Percentiles rank a stretch among this genome's conserved stretches.
These are phyloP conservation scores for Skeletonema menzelii DNA, from an alignment of 108 stramenopile genomes.

Conservation along the genomic window DNA sequence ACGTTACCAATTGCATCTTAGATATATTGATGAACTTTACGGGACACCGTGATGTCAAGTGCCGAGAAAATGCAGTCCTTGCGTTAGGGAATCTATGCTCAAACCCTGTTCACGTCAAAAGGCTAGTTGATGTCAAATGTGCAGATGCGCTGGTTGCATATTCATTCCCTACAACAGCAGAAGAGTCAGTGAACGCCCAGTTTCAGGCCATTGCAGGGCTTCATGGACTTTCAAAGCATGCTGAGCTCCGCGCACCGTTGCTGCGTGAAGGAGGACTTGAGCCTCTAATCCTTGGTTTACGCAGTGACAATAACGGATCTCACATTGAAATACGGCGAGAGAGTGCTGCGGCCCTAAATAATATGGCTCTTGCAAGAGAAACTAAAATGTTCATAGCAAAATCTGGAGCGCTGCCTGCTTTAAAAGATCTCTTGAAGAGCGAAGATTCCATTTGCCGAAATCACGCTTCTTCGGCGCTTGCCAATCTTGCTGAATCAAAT, in stretches of 20 bases:
- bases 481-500: slow-evolving; percentile 41
- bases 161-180: slow-evolving; percentile 68
- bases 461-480: slow-evolving; percentile 62
- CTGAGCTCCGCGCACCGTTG: slow-evolving; percentile 60
- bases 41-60: slow-evolving; percentile 73
- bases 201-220: slow-evolving; percentile 90
- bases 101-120: slow-evolving; percentile 58
- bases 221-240: slow-evolving; percentile 71
- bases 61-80: slow-evolving; percentile 79
- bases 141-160: slow-evolving; percentile 71
- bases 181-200: slow-evolving; percentile 70
- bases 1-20: background rate
- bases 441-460: slow-evolving; percentile 61
- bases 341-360: slow-evolving; percentile 70
- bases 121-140: slow-evolving; percentile 53
- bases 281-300: slow-evolving; percentile 70
- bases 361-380: slow-evolving; percentile 75
- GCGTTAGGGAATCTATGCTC: slow-evolving; percentile 81
- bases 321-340: slow-evolving; percentile 51
- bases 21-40: slow-evolving; percentile 67
- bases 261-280: slow-evolving; percentile 78
- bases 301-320: slow-evolving; percentile 18
- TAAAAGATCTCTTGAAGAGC: slow-evolving; percentile 55
- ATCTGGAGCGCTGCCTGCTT: slow-evolving; percentile 69
- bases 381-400: slow-evolving; percentile 84